Base-by-base conservation (phyloP, 2,329 filamentous ascomycete genomes). In the Alternaria panax region DNA sequence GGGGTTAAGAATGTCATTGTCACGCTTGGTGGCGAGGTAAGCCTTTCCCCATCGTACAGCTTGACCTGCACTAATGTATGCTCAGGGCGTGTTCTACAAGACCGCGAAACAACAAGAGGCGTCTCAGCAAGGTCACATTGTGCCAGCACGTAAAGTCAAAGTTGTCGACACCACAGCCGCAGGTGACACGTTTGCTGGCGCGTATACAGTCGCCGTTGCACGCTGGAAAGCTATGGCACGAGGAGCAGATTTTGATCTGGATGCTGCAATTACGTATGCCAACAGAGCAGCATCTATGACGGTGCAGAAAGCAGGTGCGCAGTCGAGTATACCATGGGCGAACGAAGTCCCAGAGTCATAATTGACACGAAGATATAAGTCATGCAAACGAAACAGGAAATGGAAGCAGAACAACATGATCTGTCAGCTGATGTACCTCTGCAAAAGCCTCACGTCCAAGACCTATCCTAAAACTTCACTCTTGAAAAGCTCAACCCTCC, bases 111-210 rank as follows among this genome's bases (percentile, higher is more conserved):
- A 79, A 27, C 81, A 81, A 52, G 83, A 81, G 1, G 75, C 76
- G 4, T 75, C 75, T 7, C 71, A 75, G 38, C 70, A 77, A 71
- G 88, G 64, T 0, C 68, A 67, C 11, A 74, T 82, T 25, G 78
- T 93, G 2, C 80, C 82, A 5, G 92, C 91, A 0, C 84, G 86
- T 62, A 90, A 90, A 77, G 90, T 92, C 18, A 80, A 85, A 57
- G 94, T 98, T 2, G 87, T 97, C 5, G 94, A 98, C 77, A 98
- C 94, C 1, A 98, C 94, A 7, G 94, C 91, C 2, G 95, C 95
- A 5, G 94, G 94, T 0, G 94, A 98, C 77, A 97, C 94, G 0
- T 97, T 97, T 80, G 92, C 96, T 5, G 94, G 95, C 2, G 90
- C 88, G 22, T 96, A 97, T 76, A 91, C 92, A 3, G 86, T 95